Conservation (phyloP, 1,139 yeast genomes). For the Kodamaea ohmeri region DNA sequence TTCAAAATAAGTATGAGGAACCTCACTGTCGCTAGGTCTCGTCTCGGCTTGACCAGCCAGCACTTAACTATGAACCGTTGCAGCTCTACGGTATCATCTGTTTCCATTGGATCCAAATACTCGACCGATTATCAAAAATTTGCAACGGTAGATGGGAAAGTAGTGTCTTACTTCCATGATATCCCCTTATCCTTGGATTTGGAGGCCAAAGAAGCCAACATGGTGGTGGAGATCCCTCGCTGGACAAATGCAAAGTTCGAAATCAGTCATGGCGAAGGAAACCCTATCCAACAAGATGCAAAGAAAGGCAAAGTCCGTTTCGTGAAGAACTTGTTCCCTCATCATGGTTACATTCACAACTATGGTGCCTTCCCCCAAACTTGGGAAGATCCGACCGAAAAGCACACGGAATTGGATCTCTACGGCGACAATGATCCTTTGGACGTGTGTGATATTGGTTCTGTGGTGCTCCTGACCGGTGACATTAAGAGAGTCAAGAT, state of each 20-base stretch:
- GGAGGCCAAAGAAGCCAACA: conserved; percentile 67
- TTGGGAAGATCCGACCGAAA: conserved; percentile 81
- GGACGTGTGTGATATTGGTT: conserved; percentile 89
- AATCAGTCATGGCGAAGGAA: conserved; percentile 61
- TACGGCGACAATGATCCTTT: conserved; percentile 89
- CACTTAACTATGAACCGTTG: conserved; percentile 19
- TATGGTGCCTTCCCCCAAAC: conserved; percentile 96
- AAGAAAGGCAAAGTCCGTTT: conserved; percentile 82
- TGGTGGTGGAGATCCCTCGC: conserved; percentile 88
- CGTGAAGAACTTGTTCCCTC: conserved; percentile 85
- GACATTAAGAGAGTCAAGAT: conserved; percentile 80
- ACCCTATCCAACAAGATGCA: conserved; percentile 84
- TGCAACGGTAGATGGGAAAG: conserved; percentile 50
- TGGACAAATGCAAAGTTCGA: conserved; percentile 92
- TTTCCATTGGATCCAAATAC: conserved; percentile 35
- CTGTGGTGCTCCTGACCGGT: conserved; percentile 67
- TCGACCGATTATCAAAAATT: conserved; percentile 34
- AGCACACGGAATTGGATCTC: conserved; percentile 76
- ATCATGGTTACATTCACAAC: conserved; percentile 87
- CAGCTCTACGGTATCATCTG: conserved; percentile 12
- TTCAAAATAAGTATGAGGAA: conserved; percentile 2
- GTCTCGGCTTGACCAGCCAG: conserved; percentile 22
- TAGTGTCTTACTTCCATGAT: conserved; percentile 76
- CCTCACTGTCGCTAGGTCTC: conserved; percentile 17
- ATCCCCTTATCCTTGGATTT: conserved; percentile 66